A percentile compares a stretch with the other conserved stretches of the same genome.
phyloP scores from a whole-genome alignment of 352 stramenopile species.

The Pythium scleroteichum region DNA sequence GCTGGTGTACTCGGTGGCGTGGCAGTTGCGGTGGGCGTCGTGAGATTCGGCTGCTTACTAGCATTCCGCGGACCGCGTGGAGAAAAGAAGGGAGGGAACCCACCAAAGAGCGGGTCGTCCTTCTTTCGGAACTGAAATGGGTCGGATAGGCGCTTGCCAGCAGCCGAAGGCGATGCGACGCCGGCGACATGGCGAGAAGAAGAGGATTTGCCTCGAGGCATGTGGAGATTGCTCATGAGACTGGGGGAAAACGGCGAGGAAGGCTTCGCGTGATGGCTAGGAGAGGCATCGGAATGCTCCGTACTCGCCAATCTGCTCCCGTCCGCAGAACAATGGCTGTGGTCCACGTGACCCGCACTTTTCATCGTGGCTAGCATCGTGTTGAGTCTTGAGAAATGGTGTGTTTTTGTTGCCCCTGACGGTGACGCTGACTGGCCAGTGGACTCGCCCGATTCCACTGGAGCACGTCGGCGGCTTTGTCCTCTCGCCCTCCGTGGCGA shows the following conservation, averaged over 20 bases:
- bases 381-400: slow-evolving; percentile 23
- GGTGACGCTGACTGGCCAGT: not conserved
- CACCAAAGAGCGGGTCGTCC: slow-evolving; percentile 23
- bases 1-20: not conserved
- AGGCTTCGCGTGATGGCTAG: not conserved
- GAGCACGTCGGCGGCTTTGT: slow-evolving; percentile 11
- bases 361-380: slow-evolving; percentile 28
- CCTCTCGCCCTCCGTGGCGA: slow-evolving; percentile 12
- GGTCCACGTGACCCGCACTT: slow-evolving; percentile 3
- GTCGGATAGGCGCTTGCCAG: slow-evolving; percentile 23
- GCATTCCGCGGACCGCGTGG: slow-evolving; percentile 8
- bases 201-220: slow-evolving; percentile 22
- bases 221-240: slow-evolving; percentile 30
- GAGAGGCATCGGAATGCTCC: not conserved
- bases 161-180: not conserved
- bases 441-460: not conserved
- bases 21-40: not conserved
- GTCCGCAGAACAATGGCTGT: not conserved
- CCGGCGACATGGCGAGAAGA: slow-evolving; percentile 15
- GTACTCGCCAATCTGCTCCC: not conserved
- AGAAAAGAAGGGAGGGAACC: slow-evolving; percentile 18
- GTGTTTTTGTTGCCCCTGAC: not conserved
- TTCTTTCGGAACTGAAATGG: slow-evolving; percentile 26
- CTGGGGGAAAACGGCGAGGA: slow-evolving; percentile 12
- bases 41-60: not conserved